Evolutionary conservation across 2,329 filamentous ascomycete genomes (phyloP).

Genomic region (Cladophialophora psammophila): DNA sequence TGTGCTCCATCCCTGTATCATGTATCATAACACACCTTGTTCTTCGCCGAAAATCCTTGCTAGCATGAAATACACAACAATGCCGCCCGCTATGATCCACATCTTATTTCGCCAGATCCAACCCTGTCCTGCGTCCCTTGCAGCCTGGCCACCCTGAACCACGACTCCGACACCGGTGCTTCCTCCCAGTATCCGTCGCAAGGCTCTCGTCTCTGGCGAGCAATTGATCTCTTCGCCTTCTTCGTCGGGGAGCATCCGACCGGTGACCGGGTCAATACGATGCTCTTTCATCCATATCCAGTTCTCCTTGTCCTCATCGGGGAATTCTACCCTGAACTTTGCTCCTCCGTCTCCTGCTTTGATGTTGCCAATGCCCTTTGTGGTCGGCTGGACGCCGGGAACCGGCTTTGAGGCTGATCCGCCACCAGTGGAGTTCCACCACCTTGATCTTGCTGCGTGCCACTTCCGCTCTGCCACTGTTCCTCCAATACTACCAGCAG

Average conservation of each 20-base stretch:
- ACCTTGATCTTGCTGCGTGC: constrained; percentile 78
- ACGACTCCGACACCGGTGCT: constrained; percentile 67
- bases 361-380: constrained; percentile 77
- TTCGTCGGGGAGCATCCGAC: constrained; percentile 66
- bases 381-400: constrained; percentile 59
- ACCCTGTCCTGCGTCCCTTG: constrained; percentile 77
- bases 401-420: constrained; percentile 68
- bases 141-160: constrained; percentile 79
- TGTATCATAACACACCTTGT: constrained; percentile 23
- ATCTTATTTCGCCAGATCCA: constrained; percentile 85
- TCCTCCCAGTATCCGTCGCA: constrained; percentile 67
- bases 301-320: constrained; percentile 87
- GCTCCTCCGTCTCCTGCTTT: constrained; percentile 90
- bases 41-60: constrained; percentile 31
- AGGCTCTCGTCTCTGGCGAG: constrained; percentile 68
- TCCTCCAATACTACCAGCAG: constrained; percentile 84
- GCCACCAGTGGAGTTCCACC: constrained; percentile 97
- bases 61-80: constrained; percentile 76
- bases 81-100: constrained; percentile 70
- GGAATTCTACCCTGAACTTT: constrained; percentile 90
- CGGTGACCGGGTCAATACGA: constrained; percentile 78
- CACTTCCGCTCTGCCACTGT: constrained; percentile 78
- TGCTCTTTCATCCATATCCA: constrained; percentile 89
- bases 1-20: constrained; percentile 10
- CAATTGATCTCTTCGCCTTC: constrained; percentile 53